phyloP scores from a whole-genome alignment of 352 stramenopile genomes.

The Saprolegnia diclina region DNA sequence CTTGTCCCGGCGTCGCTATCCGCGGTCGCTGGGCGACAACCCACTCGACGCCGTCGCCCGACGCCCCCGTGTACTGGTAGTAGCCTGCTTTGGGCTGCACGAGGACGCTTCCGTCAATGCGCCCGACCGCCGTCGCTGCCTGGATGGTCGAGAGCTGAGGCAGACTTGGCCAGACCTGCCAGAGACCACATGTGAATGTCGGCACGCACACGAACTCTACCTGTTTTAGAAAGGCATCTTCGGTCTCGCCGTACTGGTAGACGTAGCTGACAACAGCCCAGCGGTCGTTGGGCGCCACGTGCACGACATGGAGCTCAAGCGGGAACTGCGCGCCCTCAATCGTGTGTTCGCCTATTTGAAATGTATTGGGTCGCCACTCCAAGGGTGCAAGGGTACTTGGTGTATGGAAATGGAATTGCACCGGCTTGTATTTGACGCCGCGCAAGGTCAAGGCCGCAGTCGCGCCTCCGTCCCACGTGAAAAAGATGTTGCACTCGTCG shows the following conservation, averaged over 20 bases:
- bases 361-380: neutral
- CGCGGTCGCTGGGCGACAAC: neutral
- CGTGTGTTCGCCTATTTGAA: slow-evolving; percentile 34
- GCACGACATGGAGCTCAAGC: slow-evolving; percentile 42
- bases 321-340: slow-evolving; percentile 34
- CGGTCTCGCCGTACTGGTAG: slow-evolving; percentile 30
- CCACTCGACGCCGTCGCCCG: neutral
- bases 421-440: slow-evolving; percentile 29
- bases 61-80: neutral
- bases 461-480: neutral
- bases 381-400: slow-evolving; percentile 19
- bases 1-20: slow-evolving; percentile 3
- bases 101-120: neutral
- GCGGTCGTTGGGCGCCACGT: slow-evolving; percentile 32
- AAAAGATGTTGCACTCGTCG: slow-evolving; percentile 6
- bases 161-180: neutral
- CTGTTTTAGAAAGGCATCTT: slow-evolving; percentile 1
- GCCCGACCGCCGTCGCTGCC: neutral
- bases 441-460: slow-evolving; percentile 26
- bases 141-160: neutral
- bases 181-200: neutral
- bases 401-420: slow-evolving; percentile 42
- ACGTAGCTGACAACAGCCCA: slow-evolving; percentile 55
- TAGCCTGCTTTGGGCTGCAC: neutral
- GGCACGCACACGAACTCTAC: neutral